Conservation (phyloP, 352 stramenopile species). For the Globisporangium sylvaticum region DNA sequence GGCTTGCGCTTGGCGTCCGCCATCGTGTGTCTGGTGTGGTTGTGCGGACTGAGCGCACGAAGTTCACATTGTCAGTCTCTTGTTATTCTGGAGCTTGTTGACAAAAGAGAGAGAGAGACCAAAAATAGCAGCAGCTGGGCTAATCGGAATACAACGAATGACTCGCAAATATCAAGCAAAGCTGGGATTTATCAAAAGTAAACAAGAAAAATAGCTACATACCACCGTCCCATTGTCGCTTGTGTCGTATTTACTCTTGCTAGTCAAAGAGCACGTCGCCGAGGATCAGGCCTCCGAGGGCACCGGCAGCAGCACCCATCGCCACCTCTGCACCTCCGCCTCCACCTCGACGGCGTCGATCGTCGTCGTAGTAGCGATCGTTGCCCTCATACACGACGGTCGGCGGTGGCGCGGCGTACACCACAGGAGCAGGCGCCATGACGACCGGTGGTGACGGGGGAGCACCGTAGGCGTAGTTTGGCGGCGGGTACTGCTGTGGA, state of each 20-base stretch:
- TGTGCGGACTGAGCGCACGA: neutral
- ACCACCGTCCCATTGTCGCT: neutral
- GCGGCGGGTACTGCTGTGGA: constrained; percentile 20
- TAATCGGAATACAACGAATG: neutral
- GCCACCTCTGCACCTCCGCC: constrained; percentile 39
- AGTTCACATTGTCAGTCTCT: neutral
- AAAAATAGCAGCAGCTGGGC: neutral
- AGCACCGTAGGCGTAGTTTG: constrained; percentile 15
- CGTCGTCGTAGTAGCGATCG: constrained; percentile 26
- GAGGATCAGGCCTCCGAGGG: constrained; percentile 68
- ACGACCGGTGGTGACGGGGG: constrained; percentile 16
- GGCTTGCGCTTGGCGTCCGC: constrained; percentile 6
- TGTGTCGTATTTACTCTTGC: neutral
- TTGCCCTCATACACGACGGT: constrained; percentile 26
- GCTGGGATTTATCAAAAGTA: neutral
- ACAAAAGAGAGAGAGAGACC: neutral
- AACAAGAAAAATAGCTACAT: constrained; percentile 4
- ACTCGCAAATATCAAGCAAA: neutral
- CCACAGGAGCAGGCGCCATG: constrained; percentile 12
- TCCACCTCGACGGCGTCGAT: neutral
- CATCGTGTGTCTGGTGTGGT: neutral
- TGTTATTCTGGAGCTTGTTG: neutral
- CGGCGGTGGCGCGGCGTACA: constrained; percentile 16
- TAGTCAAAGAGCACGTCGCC: constrained; percentile 63
- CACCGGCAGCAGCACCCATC: constrained; percentile 65